phyloP scores from a whole-genome alignment of 495 filamentous ascomycete species.

The Talaromyces borbonicus region DNA sequence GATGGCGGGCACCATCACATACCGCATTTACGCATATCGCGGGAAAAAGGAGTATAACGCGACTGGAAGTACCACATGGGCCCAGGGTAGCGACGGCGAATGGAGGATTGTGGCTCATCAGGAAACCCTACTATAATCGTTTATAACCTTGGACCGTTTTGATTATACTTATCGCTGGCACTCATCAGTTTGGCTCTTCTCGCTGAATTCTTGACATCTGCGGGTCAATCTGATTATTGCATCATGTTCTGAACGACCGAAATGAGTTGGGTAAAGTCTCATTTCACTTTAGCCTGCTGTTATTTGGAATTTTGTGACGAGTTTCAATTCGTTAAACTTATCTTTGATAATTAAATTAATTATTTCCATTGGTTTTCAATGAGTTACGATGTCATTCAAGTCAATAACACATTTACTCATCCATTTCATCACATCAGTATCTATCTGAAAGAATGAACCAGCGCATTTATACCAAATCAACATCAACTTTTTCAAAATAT shows the following conservation, averaged over 20 bases:
- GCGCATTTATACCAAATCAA: neutral
- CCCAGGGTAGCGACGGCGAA: constrained; percentile 36
- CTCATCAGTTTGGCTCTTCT: neutral
- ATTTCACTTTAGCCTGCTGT: too few species aligned
- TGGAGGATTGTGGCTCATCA: constrained; percentile 31
- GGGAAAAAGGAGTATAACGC: constrained; percentile 21
- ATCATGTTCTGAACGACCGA: too few species aligned
- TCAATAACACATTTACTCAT: neutral
- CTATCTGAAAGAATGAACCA: neutral
- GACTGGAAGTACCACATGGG: constrained; percentile 33
- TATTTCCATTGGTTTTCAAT: neutral
- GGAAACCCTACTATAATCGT: constrained; percentile 25
- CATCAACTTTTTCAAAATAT: neutral
- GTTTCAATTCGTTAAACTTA: too few species aligned
- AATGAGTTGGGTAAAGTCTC: too few species aligned
- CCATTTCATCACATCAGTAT: neutral
- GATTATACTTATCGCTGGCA: neutral
- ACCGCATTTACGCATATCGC: constrained; percentile 21
- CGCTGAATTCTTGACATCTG: neutral
- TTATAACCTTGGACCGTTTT: neutral
- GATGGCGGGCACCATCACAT: constrained; percentile 35
- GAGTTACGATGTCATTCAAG: neutral
- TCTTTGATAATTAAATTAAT: neutral
- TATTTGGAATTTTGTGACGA: too few species aligned
- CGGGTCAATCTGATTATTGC: too few species aligned